Evolutionary conservation across 2,329 filamentous ascomycete species (phyloP).

Genomic region (Teratosphaeria pseudoeucalypti): DNA sequence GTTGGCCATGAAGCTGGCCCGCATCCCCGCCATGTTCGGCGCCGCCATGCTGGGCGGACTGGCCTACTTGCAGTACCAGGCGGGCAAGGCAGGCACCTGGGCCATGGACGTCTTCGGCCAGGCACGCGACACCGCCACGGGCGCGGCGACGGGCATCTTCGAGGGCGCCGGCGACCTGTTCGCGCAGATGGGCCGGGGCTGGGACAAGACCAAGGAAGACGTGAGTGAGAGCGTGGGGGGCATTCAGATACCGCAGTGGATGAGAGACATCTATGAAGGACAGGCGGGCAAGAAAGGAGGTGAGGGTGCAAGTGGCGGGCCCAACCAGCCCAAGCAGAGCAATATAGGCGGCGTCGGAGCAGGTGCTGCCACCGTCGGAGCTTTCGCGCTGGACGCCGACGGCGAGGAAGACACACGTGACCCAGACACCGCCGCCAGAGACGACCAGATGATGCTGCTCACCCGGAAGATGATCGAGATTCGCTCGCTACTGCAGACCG

Average conservation of each 20-base stretch:
- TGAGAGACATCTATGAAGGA: conserved; percentile 52
- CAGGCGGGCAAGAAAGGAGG: conserved; percentile 19
- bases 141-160: conserved; percentile 59
- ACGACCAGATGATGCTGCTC: conserved; percentile 99
- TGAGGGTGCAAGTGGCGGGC: conserved; percentile 25
- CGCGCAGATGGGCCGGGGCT: conserved; percentile 68
- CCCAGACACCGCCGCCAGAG: conserved; percentile 59
- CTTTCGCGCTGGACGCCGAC: conserved; percentile 66
- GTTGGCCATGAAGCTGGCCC: conserved; percentile 77
- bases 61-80: conserved; percentile 94
- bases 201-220: conserved; percentile 70
- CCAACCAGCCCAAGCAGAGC: conserved; percentile 29
- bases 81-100: conserved; percentile 68
- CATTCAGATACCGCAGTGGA: conserved; percentile 58
- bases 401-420: conserved; percentile 52
- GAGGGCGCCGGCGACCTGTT: conserved; percentile 64
- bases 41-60: conserved; percentile 76
- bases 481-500: conserved; percentile 75
- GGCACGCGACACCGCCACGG: conserved; percentile 60
- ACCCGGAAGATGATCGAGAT: conserved; percentile 99
- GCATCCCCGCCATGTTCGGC: conserved; percentile 84
- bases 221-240: conserved; percentile 14
- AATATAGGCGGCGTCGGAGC: conserved; percentile 44
- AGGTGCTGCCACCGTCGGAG: conserved; percentile 60
- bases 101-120: conserved; percentile 64